phyloP scores from a whole-genome alignment of 768 basidiomycete species.

The Rhizopogon vesiculosus region DNA sequence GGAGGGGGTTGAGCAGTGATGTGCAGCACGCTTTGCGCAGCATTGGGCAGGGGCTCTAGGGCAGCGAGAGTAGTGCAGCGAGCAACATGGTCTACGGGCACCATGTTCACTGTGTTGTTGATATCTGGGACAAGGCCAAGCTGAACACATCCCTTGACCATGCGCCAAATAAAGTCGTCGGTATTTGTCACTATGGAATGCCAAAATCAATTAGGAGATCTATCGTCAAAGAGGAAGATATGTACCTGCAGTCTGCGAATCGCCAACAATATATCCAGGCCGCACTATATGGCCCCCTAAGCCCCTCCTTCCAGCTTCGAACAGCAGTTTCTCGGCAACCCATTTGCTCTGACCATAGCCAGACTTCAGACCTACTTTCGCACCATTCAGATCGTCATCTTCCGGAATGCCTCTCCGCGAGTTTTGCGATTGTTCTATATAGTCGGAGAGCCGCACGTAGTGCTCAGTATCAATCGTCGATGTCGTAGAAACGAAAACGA shows the following conservation, averaged over 20 bases:
- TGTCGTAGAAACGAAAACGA: conserved; percentile 94
- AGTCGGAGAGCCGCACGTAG: conserved; percentile 85
- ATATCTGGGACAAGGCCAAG: conserved; percentile 96
- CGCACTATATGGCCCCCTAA: conserved; percentile 83
- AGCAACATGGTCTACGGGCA: conserved; percentile 92
- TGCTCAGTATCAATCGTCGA: conserved; percentile 90
- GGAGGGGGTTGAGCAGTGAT: conserved; percentile 82
- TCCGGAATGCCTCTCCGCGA: conserved; percentile 74
- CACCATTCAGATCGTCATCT: conserved; percentile 83
- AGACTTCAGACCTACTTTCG: conserved; percentile 66
- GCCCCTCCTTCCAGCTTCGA: conserved; percentile 87
- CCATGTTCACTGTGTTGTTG: conserved; percentile 98
- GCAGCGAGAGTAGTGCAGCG: conserved; percentile 72
- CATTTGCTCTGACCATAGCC: conserved; percentile 99
- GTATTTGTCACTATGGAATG: conserved; percentile 84
- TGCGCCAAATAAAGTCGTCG: conserved; percentile 97
- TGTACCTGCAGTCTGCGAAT: conserved; percentile 82
- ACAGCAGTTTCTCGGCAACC: conserved; percentile 93
- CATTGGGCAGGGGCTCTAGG: conserved; percentile 46
- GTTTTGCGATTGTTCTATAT: conserved; percentile 37
- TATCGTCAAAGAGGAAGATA: background rate
- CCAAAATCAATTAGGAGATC: conserved; percentile 1
- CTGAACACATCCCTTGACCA: conserved; percentile 98
- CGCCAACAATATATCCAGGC: conserved; percentile 95
- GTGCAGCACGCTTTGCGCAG: conserved; percentile 63